These are phyloP conservation scores for Plantago major DNA, from an alignment of 257 asterid genomes.

Conservation along the genomic window DNA sequence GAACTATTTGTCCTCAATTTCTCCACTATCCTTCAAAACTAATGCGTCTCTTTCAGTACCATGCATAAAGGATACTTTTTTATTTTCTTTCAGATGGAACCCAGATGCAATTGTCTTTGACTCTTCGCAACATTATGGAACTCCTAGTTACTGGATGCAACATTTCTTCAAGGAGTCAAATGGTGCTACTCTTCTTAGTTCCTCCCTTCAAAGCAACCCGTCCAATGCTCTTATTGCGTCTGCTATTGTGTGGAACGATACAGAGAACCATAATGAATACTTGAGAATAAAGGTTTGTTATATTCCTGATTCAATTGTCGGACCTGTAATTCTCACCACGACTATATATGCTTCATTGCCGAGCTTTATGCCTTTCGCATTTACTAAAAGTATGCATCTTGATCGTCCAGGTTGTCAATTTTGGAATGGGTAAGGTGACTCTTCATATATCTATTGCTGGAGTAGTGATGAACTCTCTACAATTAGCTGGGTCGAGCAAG, in stretches of 20 bases:
- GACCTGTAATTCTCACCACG: too few species aligned
- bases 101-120: constrained; percentile 94
- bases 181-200: constrained; percentile 72
- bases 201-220: constrained; percentile 47
- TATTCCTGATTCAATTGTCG: too few species aligned
- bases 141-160: constrained; percentile 99
- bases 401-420: constrained; percentile 59
- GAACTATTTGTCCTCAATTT: constrained; percentile 5
- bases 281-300: constrained; percentile 60
- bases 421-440: constrained; percentile 39
- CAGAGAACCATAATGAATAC: constrained; percentile 35
- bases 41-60: neutral
- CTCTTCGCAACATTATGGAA: constrained; percentile 68
- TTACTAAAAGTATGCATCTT: constrained; percentile 7
- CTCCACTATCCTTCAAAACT: neutral
- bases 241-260: constrained; percentile 59
- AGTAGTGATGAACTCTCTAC: constrained; percentile 35
- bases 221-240: constrained; percentile 60
- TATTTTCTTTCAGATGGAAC: constrained; percentile 47
- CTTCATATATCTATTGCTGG: constrained; percentile 49
- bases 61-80: neutral
- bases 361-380: neutral
- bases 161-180: constrained; percentile 84
- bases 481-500: constrained; percentile 39
- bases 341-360: neutral